These are phyloP conservation scores for Bacidia rubella DNA, from an alignment of 495 filamentous ascomycete genomes.

Conservation along the genomic window DNA sequence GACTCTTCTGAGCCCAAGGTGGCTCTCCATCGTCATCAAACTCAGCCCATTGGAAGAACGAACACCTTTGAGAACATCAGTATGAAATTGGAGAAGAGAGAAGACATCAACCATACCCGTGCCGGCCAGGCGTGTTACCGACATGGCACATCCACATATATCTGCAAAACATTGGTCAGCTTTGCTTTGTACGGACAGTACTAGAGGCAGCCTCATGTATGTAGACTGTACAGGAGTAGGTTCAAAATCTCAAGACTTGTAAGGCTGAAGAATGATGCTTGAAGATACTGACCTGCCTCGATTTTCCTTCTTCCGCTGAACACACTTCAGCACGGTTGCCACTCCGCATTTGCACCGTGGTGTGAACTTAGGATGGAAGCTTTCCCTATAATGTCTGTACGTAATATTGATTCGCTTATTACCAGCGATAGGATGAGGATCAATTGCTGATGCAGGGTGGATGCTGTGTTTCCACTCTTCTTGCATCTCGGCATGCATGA, in stretches of 20 bases:
- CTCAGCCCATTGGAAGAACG: conserved; percentile 78
- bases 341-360: conserved; percentile 52
- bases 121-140: conserved; percentile 58
- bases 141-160: conserved; percentile 85
- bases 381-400: conserved; percentile 72
- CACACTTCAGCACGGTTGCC: conserved; percentile 61
- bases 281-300: conserved; percentile 34
- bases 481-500: conserved; percentile 85
- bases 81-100: not conserved
- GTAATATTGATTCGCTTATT: conserved; percentile 82
- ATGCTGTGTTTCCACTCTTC: conserved; percentile 52
- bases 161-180: not conserved
- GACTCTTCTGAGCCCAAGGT: conserved; percentile 34
- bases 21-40: conserved; percentile 83
- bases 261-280: not conserved
- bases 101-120: conserved; percentile 28
- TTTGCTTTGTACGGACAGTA: too few relatives aligned
- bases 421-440: conserved; percentile 68
- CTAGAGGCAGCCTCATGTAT: too few relatives aligned
- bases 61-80: conserved; percentile 32
- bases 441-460: conserved; percentile 54
- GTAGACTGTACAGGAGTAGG: too few relatives aligned
- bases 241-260: not conserved
- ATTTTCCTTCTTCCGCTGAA: conserved; percentile 61
- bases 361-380: conserved; percentile 53